A percentile compares a stretch with the other conserved stretches of the same genome.
phyloP scores from a whole-genome alignment of 805 yeast species.

The Starmerella asiatica region DNA sequence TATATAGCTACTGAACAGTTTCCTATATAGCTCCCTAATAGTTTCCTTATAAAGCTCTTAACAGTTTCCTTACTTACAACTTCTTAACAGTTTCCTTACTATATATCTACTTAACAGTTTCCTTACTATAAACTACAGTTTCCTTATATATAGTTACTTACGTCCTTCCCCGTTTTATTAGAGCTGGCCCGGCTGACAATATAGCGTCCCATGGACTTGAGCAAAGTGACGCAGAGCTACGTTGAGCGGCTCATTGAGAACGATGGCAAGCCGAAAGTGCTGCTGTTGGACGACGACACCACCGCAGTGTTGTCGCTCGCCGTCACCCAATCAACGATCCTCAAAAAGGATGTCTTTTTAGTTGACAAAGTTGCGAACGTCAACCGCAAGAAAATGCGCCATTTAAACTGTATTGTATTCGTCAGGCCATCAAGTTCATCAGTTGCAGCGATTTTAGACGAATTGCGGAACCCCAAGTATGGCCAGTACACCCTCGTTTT shows the following conservation, averaged over 20 bases:
- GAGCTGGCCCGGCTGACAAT: too few relatives aligned
- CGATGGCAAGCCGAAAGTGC: slow-evolving; percentile 46
- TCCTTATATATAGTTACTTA: neutral
- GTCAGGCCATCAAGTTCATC: slow-evolving; percentile 59
- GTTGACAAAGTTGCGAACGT: slow-evolving; percentile 49
- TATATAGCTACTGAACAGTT: too few relatives aligned
- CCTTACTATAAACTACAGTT: neutral
- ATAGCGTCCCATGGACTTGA: slow-evolving; percentile 11
- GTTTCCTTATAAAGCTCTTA: too few relatives aligned
- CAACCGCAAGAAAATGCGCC: slow-evolving; percentile 57
- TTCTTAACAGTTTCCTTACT: too few relatives aligned
- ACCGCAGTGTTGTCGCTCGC: slow-evolving; percentile 77
- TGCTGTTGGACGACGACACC: slow-evolving; percentile 67
- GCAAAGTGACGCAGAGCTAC: slow-evolving; percentile 28
- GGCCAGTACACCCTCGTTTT: slow-evolving; percentile 64
- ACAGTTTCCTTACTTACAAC: too few relatives aligned
- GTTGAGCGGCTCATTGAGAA: slow-evolving; percentile 28
- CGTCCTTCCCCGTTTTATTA: neutral
- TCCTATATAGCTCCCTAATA: too few relatives aligned
- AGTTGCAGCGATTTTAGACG: slow-evolving; percentile 46
- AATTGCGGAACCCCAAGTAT: slow-evolving; percentile 67
- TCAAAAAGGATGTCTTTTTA: slow-evolving; percentile 71
- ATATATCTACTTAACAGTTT: neutral
- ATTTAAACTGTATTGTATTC: slow-evolving; percentile 68
- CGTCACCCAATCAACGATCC: slow-evolving; percentile 72